Evolutionary conservation across 1,284 basidiomycete species (phyloP).

Genomic region (Hymenochaete sp.): DNA sequence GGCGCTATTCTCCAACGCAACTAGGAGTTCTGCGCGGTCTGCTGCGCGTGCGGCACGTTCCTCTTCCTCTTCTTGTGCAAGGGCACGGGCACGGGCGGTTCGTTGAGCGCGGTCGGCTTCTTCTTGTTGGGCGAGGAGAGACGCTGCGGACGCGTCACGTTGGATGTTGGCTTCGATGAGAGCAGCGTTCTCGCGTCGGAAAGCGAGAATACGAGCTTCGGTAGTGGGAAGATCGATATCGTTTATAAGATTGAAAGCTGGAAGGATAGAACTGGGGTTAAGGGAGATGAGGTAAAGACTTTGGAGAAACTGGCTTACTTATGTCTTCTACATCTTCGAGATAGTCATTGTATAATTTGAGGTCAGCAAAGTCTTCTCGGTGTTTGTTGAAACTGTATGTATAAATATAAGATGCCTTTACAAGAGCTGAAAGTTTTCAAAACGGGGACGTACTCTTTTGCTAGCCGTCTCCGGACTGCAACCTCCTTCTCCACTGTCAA

Average conservation of each 20-base stretch:
- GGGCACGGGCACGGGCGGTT: conserved; percentile 61
- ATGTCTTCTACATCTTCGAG: conserved; percentile 95
- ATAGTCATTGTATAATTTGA: conserved; percentile 90
- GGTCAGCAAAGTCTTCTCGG: conserved; percentile 79
- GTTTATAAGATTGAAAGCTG: conserved; percentile 94
- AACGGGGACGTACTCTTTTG: conserved; percentile 69
- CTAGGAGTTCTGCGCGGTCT: conserved; percentile 31
- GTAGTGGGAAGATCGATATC: conserved; percentile 81
- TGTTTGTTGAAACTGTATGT: conserved; percentile 73
- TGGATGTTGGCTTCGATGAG: conserved; percentile 74
- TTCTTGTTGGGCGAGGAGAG: conserved; percentile 65
- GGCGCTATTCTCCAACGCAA: conserved; percentile 33
- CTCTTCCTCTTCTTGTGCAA: conserved; percentile 62
- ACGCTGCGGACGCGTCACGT: conserved; percentile 66
- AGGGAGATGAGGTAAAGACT: too few relatives aligned
- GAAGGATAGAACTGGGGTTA: conserved; percentile 8
- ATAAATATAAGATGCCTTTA: not conserved
- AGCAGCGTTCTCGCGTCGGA: conserved; percentile 73
- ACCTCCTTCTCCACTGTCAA: conserved; percentile 96
- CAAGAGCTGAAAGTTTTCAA: not conserved
- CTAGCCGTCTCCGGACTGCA: conserved; percentile 76
- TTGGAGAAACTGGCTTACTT: conserved; percentile 44
- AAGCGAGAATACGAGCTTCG: conserved; percentile 74
- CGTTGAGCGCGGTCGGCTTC: conserved; percentile 63
- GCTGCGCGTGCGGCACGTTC: conserved; percentile 42